Percentiles rank a stretch among this genome's conserved stretches.
phyloP scores from a whole-genome alignment of 2,329 filamentous ascomycete genomes.

The Mariannaea sp. region DNA sequence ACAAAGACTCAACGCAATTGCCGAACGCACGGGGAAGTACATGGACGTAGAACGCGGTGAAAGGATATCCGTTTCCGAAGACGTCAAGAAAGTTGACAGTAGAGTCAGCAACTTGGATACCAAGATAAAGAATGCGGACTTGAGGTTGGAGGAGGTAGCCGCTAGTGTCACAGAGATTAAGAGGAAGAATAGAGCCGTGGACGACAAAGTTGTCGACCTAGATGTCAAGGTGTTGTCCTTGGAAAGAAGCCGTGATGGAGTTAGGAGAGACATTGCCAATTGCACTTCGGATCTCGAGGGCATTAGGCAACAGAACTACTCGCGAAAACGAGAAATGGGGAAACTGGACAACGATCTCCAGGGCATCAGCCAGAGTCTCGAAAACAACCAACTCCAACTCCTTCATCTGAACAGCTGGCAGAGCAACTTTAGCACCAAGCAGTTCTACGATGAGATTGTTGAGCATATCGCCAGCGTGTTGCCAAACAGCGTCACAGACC shows the following conservation, averaged over 20 bases:
- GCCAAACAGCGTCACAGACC: slow-evolving; percentile 26
- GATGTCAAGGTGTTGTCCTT: too few species aligned
- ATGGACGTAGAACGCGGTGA: slow-evolving; percentile 29
- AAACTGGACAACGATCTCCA: slow-evolving; percentile 11
- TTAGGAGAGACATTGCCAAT: too few species aligned
- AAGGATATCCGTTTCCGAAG: neutral
- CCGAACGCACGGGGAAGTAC: slow-evolving; percentile 23
- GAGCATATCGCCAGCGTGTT: slow-evolving; percentile 42
- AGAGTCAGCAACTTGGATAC: slow-evolving; percentile 12
- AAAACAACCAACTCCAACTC: slow-evolving; percentile 44
- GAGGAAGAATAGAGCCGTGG: too few species aligned
- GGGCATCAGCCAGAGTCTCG: slow-evolving; percentile 25
- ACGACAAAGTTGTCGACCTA: too few species aligned
- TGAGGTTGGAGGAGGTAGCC: neutral
- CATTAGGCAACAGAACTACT: too few species aligned
- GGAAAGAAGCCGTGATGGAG: too few species aligned
- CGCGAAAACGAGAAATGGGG: slow-evolving; percentile 8
- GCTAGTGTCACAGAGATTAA: too few species aligned
- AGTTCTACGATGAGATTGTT: slow-evolving; percentile 48
- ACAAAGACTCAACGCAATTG: slow-evolving; percentile 5
- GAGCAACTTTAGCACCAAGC: slow-evolving; percentile 53
- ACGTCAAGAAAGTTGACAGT: slow-evolving; percentile 17
- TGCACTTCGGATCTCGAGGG: too few species aligned
- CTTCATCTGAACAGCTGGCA: slow-evolving; percentile 52
- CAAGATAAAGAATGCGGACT: neutral